These are phyloP conservation scores for Yamadazyma kanchanaburiensis DNA, from an alignment of 1,139 yeast species.

Conservation along the genomic window DNA sequence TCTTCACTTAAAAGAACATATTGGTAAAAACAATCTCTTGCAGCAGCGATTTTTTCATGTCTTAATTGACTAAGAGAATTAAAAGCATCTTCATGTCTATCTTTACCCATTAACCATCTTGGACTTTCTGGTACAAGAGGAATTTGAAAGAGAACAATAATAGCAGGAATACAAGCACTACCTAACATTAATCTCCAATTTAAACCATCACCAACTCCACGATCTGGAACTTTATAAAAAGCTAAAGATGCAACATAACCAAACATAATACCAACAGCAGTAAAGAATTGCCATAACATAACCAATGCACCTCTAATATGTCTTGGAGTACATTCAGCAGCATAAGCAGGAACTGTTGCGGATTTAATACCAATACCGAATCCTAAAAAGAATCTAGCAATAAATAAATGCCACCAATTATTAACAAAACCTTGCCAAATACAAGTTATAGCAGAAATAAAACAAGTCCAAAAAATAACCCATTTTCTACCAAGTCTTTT, in stretches of 20 bases:
- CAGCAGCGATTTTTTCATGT: constrained; percentile 56
- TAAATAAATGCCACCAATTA: constrained; percentile 72
- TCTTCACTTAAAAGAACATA: constrained; percentile 65
- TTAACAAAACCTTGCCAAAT: constrained; percentile 76
- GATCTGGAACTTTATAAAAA: constrained; percentile 33
- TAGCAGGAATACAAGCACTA: constrained; percentile 72
- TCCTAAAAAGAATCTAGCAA: constrained; percentile 70
- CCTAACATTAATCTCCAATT: constrained; percentile 85
- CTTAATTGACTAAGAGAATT: constrained; percentile 50
- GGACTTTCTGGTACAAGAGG: constrained; percentile 78
- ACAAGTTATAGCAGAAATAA: constrained; percentile 63
- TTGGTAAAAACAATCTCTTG: constrained; percentile 75
- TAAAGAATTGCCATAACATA: constrained; percentile 88
- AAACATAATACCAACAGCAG: constrained; percentile 82
- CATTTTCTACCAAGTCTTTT: constrained; percentile 66
- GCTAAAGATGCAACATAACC: constrained; percentile 74
- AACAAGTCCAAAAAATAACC: constrained; percentile 67
- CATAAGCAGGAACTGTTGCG: constrained; percentile 77
- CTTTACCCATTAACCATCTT: constrained; percentile 74
- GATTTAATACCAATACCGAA: constrained; percentile 80
- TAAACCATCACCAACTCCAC: constrained; percentile 45
- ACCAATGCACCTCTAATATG: constrained; percentile 75
- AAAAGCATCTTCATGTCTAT: constrained; percentile 55
- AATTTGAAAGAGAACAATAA: constrained; percentile 63
- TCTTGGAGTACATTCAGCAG: constrained; percentile 80